A percentile compares a stretch with the other conserved stretches of the same genome.
Conservation (phyloP, 2,329 filamentous ascomycete genomes). For the Ophiostoma sp. region DNA sequence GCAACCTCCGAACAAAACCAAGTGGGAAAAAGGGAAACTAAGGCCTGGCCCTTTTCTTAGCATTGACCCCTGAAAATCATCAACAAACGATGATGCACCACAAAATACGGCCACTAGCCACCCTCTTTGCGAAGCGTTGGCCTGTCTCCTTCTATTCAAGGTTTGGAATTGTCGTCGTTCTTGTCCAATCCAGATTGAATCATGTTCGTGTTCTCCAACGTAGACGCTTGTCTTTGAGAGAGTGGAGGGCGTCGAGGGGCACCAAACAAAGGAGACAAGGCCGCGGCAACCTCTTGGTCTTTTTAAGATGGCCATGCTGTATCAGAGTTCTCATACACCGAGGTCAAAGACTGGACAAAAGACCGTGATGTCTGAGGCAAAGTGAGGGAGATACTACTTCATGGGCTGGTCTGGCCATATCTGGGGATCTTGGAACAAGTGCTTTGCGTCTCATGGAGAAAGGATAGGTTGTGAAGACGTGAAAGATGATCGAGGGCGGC, state of each 20-base stretch:
- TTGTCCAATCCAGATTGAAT: background rate
- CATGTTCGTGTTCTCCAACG: background rate
- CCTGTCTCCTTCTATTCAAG: too few relatives aligned
- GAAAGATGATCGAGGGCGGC: background rate
- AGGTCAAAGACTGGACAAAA: background rate
- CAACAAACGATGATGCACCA: background rate
- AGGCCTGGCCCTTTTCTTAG: background rate
- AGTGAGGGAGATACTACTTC: background rate
- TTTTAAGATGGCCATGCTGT: background rate
- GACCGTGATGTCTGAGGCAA: background rate
- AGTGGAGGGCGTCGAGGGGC: too few relatives aligned
- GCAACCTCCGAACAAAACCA: background rate
- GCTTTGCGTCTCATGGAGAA: background rate
- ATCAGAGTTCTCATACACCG: background rate
- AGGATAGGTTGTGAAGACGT: background rate
- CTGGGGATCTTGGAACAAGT: background rate
- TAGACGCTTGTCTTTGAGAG: background rate
- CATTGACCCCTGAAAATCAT: constrained; percentile 2
- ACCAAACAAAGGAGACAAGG: background rate
- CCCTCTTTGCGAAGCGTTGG: background rate
- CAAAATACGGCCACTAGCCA: background rate
- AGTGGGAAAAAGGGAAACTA: background rate
- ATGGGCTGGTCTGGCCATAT: background rate
- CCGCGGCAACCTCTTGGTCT: background rate
- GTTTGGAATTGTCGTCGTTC: background rate